Evolutionary conservation across 495 filamentous ascomycete species (phyloP), one percentile per base, ranked within the genome.

Genomic region (Aspergillus cavernicola): DNA sequence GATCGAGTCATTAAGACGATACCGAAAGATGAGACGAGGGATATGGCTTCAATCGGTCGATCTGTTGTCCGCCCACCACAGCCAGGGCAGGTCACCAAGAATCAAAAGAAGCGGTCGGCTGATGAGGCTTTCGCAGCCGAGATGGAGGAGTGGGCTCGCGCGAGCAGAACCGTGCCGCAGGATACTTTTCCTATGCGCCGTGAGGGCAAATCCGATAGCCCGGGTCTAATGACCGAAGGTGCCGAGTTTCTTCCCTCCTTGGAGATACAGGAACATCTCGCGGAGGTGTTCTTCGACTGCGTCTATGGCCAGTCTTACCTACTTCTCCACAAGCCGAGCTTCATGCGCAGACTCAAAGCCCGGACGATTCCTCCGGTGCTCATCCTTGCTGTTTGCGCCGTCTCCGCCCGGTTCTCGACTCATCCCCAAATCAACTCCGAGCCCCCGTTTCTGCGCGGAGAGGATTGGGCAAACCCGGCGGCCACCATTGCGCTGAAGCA

Each of bases 1-100:
- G 93, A 98, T 61, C 85, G 92, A 36, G 91, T 98, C 37, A 95
- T 97, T 73, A 97, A 96, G 67, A 86, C 91, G 48, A 86, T 98
- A 15, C 93, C 93, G 6, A 95, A 91, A 61, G 82, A 90, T 28
- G 90, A 93, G 59, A 65, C 75, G 26, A 71, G 73, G 41, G 75
- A 80, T 52, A 78, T 85, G 52, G 65, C 76, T 12, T 72, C 76
- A 13, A 85, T 91, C 39, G 85, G 82, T 9, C 77, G 90, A 53
- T 88, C 89, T 19, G 74, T 85, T 23, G 89, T 97, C 19, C 95
- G 89, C 61, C 91, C 92, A 15, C 77, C 87, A 4, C 75, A 84
- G 22, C 85, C 88, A 2, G 82, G 80, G 2, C 72, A 76, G 42
- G 54, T 65, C 2, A 76, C 82, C 4, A 81, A 87, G 49, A 70